Conservation (phyloP, 164 flowering plant genomes). For the Nymphaea colorata region DNA sequence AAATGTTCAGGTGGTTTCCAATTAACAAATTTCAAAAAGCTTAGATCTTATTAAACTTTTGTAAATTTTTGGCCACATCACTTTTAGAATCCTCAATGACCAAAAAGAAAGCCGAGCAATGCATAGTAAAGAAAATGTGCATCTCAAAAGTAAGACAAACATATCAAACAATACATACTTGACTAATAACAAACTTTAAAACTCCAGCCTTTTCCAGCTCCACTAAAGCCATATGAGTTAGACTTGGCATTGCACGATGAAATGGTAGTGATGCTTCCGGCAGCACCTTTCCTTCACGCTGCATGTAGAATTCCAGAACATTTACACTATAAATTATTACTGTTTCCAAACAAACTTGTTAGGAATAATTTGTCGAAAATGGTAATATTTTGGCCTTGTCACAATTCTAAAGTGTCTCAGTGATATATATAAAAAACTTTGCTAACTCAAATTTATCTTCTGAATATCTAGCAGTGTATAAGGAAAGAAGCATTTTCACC, state of each 20-base stretch:
- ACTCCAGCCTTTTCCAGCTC: conserved; percentile 82
- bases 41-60: too few species aligned
- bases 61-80: too few species aligned
- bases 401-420: not conserved
- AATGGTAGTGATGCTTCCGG: conserved; percentile 94
- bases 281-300: conserved; percentile 87
- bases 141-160: too few species aligned
- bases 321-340: too few species aligned
- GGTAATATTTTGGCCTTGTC: not conserved
- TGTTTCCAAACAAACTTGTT: not conserved
- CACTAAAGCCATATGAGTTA: conserved; percentile 95
- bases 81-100: too few species aligned
- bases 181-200: conserved; percentile 81
- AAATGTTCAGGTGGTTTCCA: too few species aligned
- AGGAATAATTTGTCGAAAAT: not conserved
- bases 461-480: too few species aligned
- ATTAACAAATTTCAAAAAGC: too few species aligned
- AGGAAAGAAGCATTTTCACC: too few species aligned
- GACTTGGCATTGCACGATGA: conserved; percentile 89
- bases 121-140: too few species aligned
- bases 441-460: too few species aligned
- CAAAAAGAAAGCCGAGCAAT: too few species aligned
- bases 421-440: not conserved
- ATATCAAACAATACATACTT: conserved; percentile 27
- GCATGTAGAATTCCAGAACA: conserved; percentile 11